Evolutionary conservation across 768 basidiomycete species (phyloP), one percentile per base, ranked within the genome.

Genomic region (Leccinum uliginosum): DNA sequence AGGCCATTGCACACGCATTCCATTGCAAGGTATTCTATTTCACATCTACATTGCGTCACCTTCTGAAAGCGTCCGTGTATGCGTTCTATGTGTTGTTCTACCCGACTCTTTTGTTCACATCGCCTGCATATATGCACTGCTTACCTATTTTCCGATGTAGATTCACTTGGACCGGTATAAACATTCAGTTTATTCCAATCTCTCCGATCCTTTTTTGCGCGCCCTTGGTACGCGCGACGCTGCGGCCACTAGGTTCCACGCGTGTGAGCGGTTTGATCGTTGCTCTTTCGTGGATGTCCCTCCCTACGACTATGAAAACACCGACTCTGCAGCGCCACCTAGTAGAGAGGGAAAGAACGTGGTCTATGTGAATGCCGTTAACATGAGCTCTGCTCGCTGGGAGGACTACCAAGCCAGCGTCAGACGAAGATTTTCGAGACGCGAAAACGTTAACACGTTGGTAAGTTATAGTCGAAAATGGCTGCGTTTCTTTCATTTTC

Each of bases 121-220:
- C 19, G 0, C 55, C 27, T 29, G 44, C 61, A 53, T 60, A 59
- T 60, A 51, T 40, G 24, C 48, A 38, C 30, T 51, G 40, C 60
- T 67, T 6, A 62, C 45, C 17, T 49, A 12, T 23, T 27, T 27
- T 34, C 23, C 29, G 52, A 11, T 23, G 4, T 59, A 91, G 89
- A 87, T 98, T 57, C 95, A 98, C 65, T 78, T 95, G 34, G 95
- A 98, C 70, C 80, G 89, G 34, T 97, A 98, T 76, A 97, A 98
- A 67, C 66, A 84, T 63, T 68, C 72, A 3, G 80, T 96, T 17
- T 93, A 86, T 63, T 73, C 78, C 1, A 75, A 75, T 57, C 54
- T 74, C 3, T 77, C 78, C 0, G 87, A 91, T 61, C 84, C 85
- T 0, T 83, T 84, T 64, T 74, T 93, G 44, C 75, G 76, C 15